Conservation (phyloP, 192 early-diverging fungal genomes). For the Oehlia diaphana region DNA sequence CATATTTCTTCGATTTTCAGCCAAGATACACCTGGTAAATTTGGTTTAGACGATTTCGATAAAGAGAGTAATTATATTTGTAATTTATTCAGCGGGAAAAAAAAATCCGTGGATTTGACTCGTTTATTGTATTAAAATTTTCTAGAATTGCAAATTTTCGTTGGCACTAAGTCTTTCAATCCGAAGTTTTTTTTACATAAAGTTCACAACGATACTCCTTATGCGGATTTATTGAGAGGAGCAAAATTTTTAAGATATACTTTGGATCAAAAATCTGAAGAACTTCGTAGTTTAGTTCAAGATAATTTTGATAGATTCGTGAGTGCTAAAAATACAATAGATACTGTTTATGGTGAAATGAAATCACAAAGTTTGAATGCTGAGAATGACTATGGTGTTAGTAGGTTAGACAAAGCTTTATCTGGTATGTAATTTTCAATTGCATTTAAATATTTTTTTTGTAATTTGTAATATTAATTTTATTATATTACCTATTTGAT, state of each 20-base stretch:
- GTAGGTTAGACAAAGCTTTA: conserved; percentile 64
- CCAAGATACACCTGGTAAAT: too few relatives aligned
- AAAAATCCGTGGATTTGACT: too few relatives aligned
- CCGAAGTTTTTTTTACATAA: conserved; percentile 75
- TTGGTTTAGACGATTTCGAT: neutral
- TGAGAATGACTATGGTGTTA: conserved; percentile 78
- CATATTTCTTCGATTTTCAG: neutral
- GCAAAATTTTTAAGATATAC: conserved; percentile 67
- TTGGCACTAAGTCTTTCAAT: conserved; percentile 53
- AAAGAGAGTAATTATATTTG: conserved; percentile 16
- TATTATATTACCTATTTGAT: neutral
- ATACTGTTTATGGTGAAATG: conserved; percentile 90
- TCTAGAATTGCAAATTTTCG: conserved; percentile 49
- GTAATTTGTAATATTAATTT: neutral
- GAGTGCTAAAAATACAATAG: conserved; percentile 91
- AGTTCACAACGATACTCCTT: conserved; percentile 85
- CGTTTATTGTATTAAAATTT: conserved; percentile 19
- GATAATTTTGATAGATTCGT: conserved; percentile 98
- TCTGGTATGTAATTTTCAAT: conserved; percentile 50
- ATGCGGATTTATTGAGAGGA: conserved; percentile 78
- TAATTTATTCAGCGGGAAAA: neutral
- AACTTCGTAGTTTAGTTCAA: conserved; percentile 86
- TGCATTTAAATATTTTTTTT: neutral
- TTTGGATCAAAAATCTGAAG: conserved; percentile 82
- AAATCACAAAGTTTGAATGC: conserved; percentile 79